phyloP scores from a whole-genome alignment of 2,329 filamentous ascomycete genomes.

The Exophiala sideris region DNA sequence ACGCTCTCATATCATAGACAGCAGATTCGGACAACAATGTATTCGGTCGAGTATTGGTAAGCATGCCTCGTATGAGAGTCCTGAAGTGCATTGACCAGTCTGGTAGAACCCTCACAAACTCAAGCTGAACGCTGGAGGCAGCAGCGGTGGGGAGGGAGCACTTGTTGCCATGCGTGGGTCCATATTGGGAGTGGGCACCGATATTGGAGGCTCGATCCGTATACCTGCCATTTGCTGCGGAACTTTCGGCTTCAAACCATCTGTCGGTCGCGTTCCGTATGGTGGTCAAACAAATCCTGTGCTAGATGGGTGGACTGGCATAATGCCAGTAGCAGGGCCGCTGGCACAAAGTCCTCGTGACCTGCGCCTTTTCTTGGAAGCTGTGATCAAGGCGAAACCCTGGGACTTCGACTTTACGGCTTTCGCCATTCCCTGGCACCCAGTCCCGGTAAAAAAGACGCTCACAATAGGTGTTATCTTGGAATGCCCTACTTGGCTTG shows the following conservation, averaged over 20 bases:
- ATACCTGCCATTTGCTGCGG: slow-evolving; percentile 51
- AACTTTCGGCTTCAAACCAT: slow-evolving; percentile 51
- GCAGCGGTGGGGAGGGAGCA: slow-evolving; percentile 63
- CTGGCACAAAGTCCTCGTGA: slow-evolving; percentile 34
- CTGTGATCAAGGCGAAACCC: slow-evolving; percentile 41
- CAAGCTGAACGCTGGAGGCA: slow-evolving; percentile 60
- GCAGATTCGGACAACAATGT: slow-evolving; percentile 60
- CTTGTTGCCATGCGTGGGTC: slow-evolving; percentile 58
- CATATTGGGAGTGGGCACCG: slow-evolving; percentile 60
- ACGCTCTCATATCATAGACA: slow-evolving; percentile 25
- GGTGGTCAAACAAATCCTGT: slow-evolving; percentile 50
- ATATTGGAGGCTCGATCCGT: slow-evolving; percentile 51
- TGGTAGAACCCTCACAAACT: slow-evolving; percentile 59
- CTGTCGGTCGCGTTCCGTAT: slow-evolving; percentile 47
- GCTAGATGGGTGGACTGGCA: slow-evolving; percentile 48
- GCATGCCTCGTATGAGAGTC: neutral
- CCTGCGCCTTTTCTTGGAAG: slow-evolving; percentile 30
- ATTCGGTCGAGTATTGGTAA: slow-evolving; percentile 50
- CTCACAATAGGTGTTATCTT: slow-evolving; percentile 37
- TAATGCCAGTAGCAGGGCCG: slow-evolving; percentile 47
- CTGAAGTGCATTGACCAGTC: neutral
- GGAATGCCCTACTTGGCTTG: slow-evolving; percentile 37
- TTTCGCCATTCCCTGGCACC: slow-evolving; percentile 50
- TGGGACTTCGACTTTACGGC: slow-evolving; percentile 47
- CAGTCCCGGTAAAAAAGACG: slow-evolving; percentile 24